phyloP scores from a whole-genome alignment of 139 green algal species.

The Deuterostichococcus epilithicus region DNA sequence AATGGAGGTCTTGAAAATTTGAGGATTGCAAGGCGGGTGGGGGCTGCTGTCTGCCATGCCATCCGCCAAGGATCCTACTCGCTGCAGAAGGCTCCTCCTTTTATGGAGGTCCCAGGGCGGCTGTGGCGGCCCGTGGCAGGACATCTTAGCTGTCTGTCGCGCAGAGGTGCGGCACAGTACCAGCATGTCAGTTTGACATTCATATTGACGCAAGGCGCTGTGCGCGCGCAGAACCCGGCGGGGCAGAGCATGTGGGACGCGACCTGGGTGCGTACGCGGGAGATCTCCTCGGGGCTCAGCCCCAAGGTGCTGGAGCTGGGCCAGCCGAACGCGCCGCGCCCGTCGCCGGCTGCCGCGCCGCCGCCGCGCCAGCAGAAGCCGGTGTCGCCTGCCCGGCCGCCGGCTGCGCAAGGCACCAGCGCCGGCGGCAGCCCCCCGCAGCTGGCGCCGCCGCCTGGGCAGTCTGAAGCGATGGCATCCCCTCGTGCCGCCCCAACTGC shows the following conservation, averaged over 20 bases:
- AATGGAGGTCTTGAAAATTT: too few species aligned
- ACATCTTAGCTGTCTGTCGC: background rate
- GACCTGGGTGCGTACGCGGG: conserved; percentile 55
- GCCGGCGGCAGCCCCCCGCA: too few species aligned
- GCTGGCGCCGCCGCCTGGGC: too few species aligned
- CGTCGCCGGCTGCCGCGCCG: too few species aligned
- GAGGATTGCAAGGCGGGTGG: too few species aligned
- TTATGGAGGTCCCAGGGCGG: background rate
- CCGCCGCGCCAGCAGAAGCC: background rate
- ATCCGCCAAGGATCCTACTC: background rate
- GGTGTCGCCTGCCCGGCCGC: too few species aligned
- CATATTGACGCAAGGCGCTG: background rate
- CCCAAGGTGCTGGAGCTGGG: conserved; percentile 35
- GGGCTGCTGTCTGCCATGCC: background rate
- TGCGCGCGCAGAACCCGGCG: conserved; percentile 21
- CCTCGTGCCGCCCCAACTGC: too few species aligned
- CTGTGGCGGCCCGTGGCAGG: too few species aligned
- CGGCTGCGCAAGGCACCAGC: too few species aligned
- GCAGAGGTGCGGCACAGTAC: background rate
- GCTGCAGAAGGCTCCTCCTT: background rate
- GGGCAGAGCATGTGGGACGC: conserved; percentile 70
- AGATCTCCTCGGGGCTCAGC: conserved; percentile 54
- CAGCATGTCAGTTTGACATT: conserved; percentile 3
- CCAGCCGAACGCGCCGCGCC: background rate
- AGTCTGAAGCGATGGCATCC: too few species aligned